Evolutionary conservation across 2,329 filamentous ascomycete genomes (phyloP).

Genomic region (Penicillium sp.): DNA sequence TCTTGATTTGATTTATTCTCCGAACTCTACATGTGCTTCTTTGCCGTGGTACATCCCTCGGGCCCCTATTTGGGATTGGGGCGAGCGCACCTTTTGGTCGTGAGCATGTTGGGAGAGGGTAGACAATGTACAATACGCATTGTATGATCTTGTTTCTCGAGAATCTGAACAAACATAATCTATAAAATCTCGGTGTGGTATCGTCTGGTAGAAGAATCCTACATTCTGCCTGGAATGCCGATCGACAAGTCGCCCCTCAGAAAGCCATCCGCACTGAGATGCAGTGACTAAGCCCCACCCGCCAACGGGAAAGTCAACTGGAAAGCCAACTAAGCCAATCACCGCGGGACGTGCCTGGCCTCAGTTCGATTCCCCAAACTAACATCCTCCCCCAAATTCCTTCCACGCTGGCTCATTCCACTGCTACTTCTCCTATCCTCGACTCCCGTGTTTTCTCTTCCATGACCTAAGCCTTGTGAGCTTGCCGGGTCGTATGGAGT

Average conservation of each 20-base stretch:
- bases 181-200: too few species aligned
- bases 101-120: neutral
- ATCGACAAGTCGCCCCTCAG: too few species aligned
- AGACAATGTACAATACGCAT: neutral
- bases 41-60: neutral
- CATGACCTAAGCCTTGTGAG: slow-evolving; percentile 8
- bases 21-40: neutral
- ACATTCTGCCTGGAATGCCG: too few species aligned
- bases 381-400: slow-evolving; percentile 16
- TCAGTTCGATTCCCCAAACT: slow-evolving; percentile 22
- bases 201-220: too few species aligned
- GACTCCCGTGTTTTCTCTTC: slow-evolving; percentile 8
- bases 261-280: too few species aligned
- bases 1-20: neutral
- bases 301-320: neutral
- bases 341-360: slow-evolving; percentile 20
- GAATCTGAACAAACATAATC: too few species aligned
- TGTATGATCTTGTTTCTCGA: too few species aligned
- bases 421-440: neutral
- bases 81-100: neutral
- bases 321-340: slow-evolving; percentile 27
- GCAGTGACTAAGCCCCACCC: neutral
- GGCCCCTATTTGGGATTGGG: neutral
- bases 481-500: slow-evolving; percentile 17
- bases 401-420: slow-evolving; percentile 20